Base-by-base conservation (phyloP, 1,284 basidiomycete genomes). In the Coniferiporia weirii region DNA sequence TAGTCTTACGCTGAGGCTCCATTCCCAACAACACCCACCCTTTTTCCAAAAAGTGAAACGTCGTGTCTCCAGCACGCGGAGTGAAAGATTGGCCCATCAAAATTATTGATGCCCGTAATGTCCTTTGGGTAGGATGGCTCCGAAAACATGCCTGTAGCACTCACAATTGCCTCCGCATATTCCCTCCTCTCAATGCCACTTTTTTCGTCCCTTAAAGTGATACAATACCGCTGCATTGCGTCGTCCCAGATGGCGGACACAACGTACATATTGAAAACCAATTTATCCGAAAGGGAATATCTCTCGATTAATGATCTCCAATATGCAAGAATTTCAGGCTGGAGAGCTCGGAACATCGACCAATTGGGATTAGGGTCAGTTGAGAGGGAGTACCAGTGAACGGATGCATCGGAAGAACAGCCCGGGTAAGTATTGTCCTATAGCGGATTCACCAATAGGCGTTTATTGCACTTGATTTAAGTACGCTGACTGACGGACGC, bases 1-100 rank as follows among this genome's bases (percentile, higher is more conserved):
- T 40, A 15, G 8, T 40, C 74, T 69, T 68, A 79, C 82, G 76
- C 77, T 65, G 83, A 78, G 70, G 81, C 84, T 2, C 84, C 85
- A 64, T 85, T 85, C 17, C 84, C 85, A 65, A 87, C 79, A 15
- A 87, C 79, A 3, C 78, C 83, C 1, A 86, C 77, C 32, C 75
- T 72, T 68, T 84, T 10, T 2, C 76, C 79, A 54, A 70, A 70
- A 56, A 84, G 69, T 50, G 77, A 69, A 22, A 85, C 75, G 62
- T 79, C 78, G 57, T 83, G 80, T 49, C 76, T 72, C 83, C 84
- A 87, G 46, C 70, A 67, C 27, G 79, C 78, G 44, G 82, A 82
- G 68, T 85, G 84, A 68, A 80, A 83, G 20, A 75, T 63, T 7
- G 69, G 64, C 1, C 84, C 85, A 46, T 74, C 70, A 66, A 85